These are phyloP conservation scores for Calonectria hawksworthii DNA, from an alignment of 2,329 filamentous ascomycete species.

Conservation along the genomic window DNA sequence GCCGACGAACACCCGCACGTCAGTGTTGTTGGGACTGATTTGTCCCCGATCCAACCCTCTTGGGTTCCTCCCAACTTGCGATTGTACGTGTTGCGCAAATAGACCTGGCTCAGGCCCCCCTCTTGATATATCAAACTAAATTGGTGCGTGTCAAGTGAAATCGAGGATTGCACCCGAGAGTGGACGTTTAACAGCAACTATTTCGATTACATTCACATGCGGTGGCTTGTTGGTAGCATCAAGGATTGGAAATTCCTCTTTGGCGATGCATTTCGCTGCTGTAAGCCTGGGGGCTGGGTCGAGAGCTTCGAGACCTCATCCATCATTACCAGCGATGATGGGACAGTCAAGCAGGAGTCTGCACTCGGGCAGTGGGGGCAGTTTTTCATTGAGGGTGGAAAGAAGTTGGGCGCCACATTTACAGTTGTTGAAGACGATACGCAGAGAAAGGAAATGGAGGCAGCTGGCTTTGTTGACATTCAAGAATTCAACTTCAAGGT, in stretches of 20 bases:
- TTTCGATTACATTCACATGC: conserved; percentile 29
- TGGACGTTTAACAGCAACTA: conserved; percentile 24
- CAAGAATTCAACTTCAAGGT: conserved; percentile 14
- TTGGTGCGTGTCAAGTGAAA: not conserved
- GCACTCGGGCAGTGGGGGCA: conserved; percentile 29
- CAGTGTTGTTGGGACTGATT: conserved; percentile 24
- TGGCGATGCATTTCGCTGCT: conserved; percentile 17
- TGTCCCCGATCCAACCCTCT: conserved; percentile 26
- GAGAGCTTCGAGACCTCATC: conserved; percentile 27
- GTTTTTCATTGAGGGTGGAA: conserved; percentile 28
- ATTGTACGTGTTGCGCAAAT: not conserved
- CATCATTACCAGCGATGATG: conserved; percentile 25
- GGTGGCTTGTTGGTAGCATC: conserved; percentile 30
- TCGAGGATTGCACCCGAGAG: conserved; percentile 29
- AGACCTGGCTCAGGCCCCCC: not conserved
- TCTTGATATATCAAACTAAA: not conserved
- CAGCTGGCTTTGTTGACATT: conserved; percentile 27
- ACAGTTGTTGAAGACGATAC: conserved; percentile 17
- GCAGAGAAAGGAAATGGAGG: conserved; percentile 23
- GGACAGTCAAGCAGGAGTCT: conserved; percentile 4
- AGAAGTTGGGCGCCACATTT: conserved; percentile 20
- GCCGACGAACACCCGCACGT: conserved; percentile 20
- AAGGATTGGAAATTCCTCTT: conserved; percentile 25
- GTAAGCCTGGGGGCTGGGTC: conserved; percentile 25
- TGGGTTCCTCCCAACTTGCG: conserved; percentile 21